Percentiles rank a stretch among this genome's conserved stretches.
Evolutionary conservation across 23 red algal species (phyloP).

Genomic region (Cyanidiococcus yangmingshanensis): DNA sequence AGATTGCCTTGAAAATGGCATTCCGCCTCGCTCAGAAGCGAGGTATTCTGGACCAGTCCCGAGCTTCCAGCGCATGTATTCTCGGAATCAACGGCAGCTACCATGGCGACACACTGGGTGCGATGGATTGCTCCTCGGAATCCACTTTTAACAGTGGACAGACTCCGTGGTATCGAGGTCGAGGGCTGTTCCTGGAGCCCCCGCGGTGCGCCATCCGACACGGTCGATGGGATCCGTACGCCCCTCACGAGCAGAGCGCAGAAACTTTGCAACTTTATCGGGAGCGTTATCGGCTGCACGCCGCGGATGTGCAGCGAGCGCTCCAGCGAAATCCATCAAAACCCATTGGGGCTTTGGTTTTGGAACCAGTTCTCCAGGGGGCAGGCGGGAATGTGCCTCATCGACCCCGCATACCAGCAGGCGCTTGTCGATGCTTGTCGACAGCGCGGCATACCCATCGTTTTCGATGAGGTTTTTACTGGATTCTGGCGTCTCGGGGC

Average conservation of each 20-base stretch:
- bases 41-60: not conserved
- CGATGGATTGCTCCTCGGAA: conserved; percentile 73
- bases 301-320: conserved; percentile 18
- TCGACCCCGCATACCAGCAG: conserved; percentile 71
- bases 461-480: conserved; percentile 92
- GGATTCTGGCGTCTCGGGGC: conserved; percentile 77
- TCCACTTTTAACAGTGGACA: conserved; percentile 69
- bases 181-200: conserved; percentile 57
- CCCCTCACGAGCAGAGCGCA: not conserved
- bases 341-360: conserved; percentile 48
- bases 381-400: conserved; percentile 92
- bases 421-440: conserved; percentile 49
- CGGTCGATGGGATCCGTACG: conserved; percentile 50
- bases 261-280: not conserved
- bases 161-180: conserved; percentile 76
- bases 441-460: conserved; percentile 60
- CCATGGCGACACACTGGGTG: conserved; percentile 98
- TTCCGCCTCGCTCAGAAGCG: conserved; percentile 43
- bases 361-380: conserved; percentile 85
- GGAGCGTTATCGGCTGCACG: conserved; percentile 18
- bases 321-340: conserved; percentile 15
- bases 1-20: conserved; percentile 98
- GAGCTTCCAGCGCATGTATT: conserved; percentile 5
- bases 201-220: conserved; percentile 37
- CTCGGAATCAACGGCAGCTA: conserved; percentile 66